Percentiles rank a stretch among this genome's conserved stretches.
These are phyloP conservation scores for Colletotrichum truncatum DNA, from an alignment of 2,329 filamentous ascomycete species.

Conservation along the genomic window DNA sequence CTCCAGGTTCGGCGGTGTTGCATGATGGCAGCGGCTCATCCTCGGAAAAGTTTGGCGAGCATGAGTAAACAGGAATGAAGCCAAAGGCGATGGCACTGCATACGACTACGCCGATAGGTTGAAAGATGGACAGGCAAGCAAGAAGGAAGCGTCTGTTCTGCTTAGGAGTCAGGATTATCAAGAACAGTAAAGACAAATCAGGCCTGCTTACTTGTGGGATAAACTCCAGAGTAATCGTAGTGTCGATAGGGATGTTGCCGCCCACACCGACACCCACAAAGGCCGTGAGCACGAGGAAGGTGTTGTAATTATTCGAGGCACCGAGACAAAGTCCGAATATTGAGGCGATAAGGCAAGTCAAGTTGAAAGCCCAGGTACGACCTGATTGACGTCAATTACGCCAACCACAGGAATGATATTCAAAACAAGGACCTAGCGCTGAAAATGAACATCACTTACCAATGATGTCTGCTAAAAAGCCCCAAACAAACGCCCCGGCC, in stretches of 20 bases:
- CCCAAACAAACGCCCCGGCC: conserved; percentile 65
- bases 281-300: conserved; percentile 61
- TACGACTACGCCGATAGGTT: conserved; percentile 63
- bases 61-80: conserved; percentile 60
- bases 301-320: conserved; percentile 56
- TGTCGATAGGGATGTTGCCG: conserved; percentile 65
- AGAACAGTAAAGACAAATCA: accelerated
- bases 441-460: conserved; percentile 34
- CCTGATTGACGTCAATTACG: conserved; percentile 35
- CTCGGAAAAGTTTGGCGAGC: conserved; percentile 60
- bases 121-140: conserved; percentile 62
- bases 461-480: conserved; percentile 61
- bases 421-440: background rate
- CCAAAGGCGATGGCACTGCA: conserved; percentile 61
- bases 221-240: conserved; percentile 64
- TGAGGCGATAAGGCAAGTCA: conserved; percentile 63
- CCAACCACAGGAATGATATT: background rate
- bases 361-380: conserved; percentile 65
- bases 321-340: conserved; percentile 63
- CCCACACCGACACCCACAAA: conserved; percentile 63
- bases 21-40: conserved; percentile 54
- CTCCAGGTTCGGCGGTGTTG: conserved; percentile 37
- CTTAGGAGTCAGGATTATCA: background rate
- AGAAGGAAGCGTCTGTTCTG: conserved; percentile 59
- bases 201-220: conserved; percentile 51